Evolutionary conservation across 768 basidiomycete genomes (phyloP), one percentile per base, ranked within the genome.

Genomic region (Lactarius deliciosus): DNA sequence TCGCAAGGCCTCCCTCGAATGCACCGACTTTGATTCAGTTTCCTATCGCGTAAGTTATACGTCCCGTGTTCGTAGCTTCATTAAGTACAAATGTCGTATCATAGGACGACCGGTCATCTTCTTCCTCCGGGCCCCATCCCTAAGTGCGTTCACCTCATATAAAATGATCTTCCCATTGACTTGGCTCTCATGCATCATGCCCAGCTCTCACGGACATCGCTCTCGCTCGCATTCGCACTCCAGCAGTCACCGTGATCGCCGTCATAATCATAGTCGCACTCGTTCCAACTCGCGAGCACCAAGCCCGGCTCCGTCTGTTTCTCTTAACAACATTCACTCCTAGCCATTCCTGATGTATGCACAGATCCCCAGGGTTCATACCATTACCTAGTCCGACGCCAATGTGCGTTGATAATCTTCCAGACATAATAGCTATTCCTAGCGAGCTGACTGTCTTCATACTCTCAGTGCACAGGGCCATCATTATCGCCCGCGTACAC

Each of bases 401-500:
- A 10, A 34, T 55, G 66, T 67, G 28, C 25, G 66, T 53, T 20
- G 34, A 60, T 32, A 36, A 30, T 18, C 32, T 13, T 25, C 32
- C 22, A n/a, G 30, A 36, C n/a, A 45, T 25, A 4, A 45, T 25
- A 40, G 2, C 18, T 28, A 15, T 41, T 40, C 34, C 32, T 16
- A 6, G 38, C 11, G 45, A 34, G 28, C 28, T 59, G 41, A 55
- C 41, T n/a, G 20, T 60, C 36, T 25, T 56, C 59, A 22, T 54
- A 18, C 32, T 56, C n/a, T 58, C 16, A 69, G 68, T 20, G 56
- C 34, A 36, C 65, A 69, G 57, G 56, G 32, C 13, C 57, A 69
- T 54, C 60, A 66, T 47, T 78, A 77, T 34, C 76, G 74, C 16
- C 73, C 71, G 9, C 67, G 38, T 38, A 34, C 22, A 22, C 54